These are phyloP conservation scores for Grigorovia humatica DNA, from an alignment of 805 yeast species.

Conservation along the genomic window DNA sequence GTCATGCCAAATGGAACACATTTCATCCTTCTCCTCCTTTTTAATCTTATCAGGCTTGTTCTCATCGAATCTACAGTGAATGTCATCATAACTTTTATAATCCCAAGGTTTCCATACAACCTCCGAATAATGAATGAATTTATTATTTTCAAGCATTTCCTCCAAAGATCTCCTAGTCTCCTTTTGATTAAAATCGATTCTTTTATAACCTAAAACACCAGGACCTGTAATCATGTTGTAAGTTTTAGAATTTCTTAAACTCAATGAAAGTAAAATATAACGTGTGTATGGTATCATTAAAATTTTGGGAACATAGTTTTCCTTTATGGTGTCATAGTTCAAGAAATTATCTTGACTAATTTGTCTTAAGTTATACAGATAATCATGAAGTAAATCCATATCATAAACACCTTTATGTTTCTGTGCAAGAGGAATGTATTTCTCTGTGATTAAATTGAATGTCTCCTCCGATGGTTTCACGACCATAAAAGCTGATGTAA, in stretches of 20 bases:
- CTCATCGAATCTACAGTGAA: conserved; percentile 19
- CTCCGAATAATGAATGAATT: conserved; percentile 54
- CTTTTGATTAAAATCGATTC: conserved; percentile 11
- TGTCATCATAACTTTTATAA: conserved; percentile 11
- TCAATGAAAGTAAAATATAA: conserved; percentile 25
- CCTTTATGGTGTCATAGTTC: conserved; percentile 19
- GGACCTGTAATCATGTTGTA: conserved; percentile 17
- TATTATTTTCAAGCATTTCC: conserved; percentile 27
- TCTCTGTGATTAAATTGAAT: conserved; percentile 16
- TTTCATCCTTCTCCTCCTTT: too few species aligned
- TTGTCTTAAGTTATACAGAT: conserved; percentile 18
- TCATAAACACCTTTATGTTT: conserved; percentile 18
- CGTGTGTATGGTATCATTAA: conserved; percentile 24
- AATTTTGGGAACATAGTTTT: conserved; percentile 16
- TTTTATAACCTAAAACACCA: conserved; percentile 24
- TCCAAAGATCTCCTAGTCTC: conserved; percentile 10
- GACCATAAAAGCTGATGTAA: conserved; percentile 47
- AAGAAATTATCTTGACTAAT: conserved; percentile 21
- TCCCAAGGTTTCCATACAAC: conserved; percentile 61
- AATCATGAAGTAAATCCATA: conserved; percentile 25
- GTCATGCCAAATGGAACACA: too few species aligned
- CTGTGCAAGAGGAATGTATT: conserved; percentile 15
- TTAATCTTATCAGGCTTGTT: too few species aligned
- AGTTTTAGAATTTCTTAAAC: conserved; percentile 12
- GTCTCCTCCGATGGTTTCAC: conserved; percentile 35